A percentile compares a stretch with the other conserved stretches of the same genome.
phyloP scores from a whole-genome alignment of 139 green algal genomes.

The Picochlorum sp. region DNA sequence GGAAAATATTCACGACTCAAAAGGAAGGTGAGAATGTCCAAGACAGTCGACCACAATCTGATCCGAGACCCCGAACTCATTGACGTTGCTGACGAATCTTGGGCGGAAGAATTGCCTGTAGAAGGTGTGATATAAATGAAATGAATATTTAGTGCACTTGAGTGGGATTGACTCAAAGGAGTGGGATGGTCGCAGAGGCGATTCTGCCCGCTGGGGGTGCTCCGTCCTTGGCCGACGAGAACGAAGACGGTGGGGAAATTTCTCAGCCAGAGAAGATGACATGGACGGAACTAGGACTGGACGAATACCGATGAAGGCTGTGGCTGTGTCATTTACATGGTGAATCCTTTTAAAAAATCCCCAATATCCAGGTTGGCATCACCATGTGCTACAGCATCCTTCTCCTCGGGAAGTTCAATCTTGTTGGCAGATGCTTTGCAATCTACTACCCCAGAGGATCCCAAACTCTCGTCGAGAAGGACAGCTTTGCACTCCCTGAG shows the following conservation, averaged over 20 bases:
- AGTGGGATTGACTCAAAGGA: no score
- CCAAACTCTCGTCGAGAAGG: slow-evolving; percentile 5
- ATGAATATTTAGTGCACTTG: no score
- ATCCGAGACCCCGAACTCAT: slow-evolving; percentile 18
- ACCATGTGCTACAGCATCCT: slow-evolving; percentile 32
- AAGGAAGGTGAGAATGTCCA: slow-evolving; percentile 7
- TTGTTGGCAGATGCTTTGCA: slow-evolving; percentile 21
- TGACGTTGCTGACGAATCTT: slow-evolving; percentile 22
- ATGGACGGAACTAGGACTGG: slow-evolving; percentile 28
- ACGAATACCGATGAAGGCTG: slow-evolving; percentile 2
- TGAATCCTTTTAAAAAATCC: slow-evolving; percentile 6
- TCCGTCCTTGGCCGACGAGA: slow-evolving; percentile 6
- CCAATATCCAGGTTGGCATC: slow-evolving; percentile 64
- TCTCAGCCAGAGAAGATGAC: slow-evolving; percentile 3
- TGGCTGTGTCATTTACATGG: neutral
- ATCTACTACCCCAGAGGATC: slow-evolving; percentile 9
- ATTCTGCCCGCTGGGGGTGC: slow-evolving; percentile 14
- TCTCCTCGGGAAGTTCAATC: slow-evolving; percentile 23
- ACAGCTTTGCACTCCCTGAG: slow-evolving; percentile 26
- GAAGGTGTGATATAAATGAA: slow-evolving; percentile 13
- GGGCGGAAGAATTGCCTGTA: slow-evolving; percentile 21
- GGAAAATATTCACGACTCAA: no score
- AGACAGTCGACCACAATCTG: slow-evolving; percentile 3
- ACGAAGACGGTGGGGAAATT: slow-evolving; percentile 4
- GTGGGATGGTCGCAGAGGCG: slow-evolving; percentile 14